Percentiles rank a stretch among this genome's conserved stretches.
phyloP scores from a whole-genome alignment of 257 asterid species.

The Jasminum sambac region DNA sequence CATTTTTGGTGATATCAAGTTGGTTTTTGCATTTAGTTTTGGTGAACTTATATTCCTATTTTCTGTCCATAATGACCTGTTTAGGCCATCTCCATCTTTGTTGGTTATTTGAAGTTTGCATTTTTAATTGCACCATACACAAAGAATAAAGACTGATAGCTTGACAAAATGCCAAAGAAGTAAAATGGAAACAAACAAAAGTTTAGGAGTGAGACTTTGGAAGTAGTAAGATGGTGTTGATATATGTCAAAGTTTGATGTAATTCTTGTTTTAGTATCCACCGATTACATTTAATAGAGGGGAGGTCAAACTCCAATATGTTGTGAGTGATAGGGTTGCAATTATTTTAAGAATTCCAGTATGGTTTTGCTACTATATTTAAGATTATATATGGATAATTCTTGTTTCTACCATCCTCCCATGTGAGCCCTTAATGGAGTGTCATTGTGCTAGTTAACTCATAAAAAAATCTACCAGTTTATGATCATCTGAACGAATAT shows the following conservation, averaged over 20 bases:
- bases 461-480: too few species aligned
- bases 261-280: not conserved
- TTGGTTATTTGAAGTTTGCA: not conserved
- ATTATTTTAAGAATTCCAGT: not conserved
- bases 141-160: not conserved
- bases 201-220: slow-evolving; percentile 1
- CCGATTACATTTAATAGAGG: not conserved
- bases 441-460: too few species aligned
- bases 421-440: not conserved
- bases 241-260: not conserved
- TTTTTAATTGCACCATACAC: not conserved
- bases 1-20: too few species aligned
- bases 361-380: not conserved
- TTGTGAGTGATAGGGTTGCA: not conserved
- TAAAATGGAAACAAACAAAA: not conserved
- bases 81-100: too few species aligned
- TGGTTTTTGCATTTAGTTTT: too few species aligned
- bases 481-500: too few species aligned
- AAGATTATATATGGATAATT: too few species aligned
- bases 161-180: not conserved
- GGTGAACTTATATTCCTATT: too few species aligned
- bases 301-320: not conserved
- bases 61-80: too few species aligned
- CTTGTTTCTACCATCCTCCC: not conserved
- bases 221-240: not conserved